Evolutionary conservation across 139 green algal genomes (phyloP).

Genomic region (Closterium sp.): DNA sequence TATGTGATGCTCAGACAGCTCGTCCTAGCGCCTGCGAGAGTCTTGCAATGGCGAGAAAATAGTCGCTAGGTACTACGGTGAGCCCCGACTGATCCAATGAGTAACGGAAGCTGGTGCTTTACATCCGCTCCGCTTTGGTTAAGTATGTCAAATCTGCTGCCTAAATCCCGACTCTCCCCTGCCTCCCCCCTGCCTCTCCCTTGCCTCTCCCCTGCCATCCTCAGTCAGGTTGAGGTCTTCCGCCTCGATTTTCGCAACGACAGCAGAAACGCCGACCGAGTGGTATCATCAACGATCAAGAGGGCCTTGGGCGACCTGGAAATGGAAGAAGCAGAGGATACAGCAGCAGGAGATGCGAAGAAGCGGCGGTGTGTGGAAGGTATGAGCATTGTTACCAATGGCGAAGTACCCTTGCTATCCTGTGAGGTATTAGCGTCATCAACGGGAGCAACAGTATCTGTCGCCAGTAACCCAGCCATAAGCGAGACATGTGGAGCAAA

Average conservation of each 20-base stretch:
- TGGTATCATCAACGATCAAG: neutral
- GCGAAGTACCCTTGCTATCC: neutral
- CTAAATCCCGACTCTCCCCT: too few species aligned
- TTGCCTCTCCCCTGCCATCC: neutral
- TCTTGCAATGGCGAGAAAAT: too few species aligned
- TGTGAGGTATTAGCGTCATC: neutral
- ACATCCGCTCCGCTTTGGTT: neutral
- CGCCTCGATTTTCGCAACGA: neutral
- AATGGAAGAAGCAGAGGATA: neutral
- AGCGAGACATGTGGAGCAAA: neutral
- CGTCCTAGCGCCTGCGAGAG: neutral
- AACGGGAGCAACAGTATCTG: neutral
- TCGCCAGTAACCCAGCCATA: neutral
- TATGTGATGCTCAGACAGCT: neutral
- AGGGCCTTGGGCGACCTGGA: neutral
- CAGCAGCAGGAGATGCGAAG: neutral
- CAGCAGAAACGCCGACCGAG: neutral
- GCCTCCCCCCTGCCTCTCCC: too few species aligned
- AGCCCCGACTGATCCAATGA: too few species aligned
- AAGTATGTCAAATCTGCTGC: neutral
- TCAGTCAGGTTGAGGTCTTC: neutral
- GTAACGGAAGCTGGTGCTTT: too few species aligned
- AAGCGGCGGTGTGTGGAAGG: neutral
- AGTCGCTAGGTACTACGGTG: too few species aligned
- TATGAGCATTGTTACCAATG: neutral